Evolutionary conservation across 441 rosid species (phyloP).

Genomic region (Brassica balearica): DNA sequence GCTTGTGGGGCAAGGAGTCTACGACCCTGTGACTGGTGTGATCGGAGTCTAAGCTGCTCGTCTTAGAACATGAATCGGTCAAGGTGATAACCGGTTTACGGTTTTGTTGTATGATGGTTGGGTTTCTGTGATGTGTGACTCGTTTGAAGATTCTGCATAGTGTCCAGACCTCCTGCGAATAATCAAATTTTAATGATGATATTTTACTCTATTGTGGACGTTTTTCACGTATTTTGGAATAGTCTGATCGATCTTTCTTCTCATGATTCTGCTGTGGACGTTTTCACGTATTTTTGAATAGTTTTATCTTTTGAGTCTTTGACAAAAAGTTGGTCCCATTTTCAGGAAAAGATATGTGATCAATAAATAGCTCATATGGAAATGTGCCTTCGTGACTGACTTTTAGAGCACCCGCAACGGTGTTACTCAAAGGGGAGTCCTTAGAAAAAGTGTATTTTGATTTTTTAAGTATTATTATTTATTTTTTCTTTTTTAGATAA

Average conservation of each 20-base stretch:
- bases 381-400: slow-evolving; percentile 23
- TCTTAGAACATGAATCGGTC: slow-evolving; percentile 44
- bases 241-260: background rate
- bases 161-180: slow-evolving; percentile 90
- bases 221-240: background rate
- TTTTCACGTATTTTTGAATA: no score
- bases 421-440: no score
- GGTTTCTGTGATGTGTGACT: slow-evolving; percentile 34
- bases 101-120: slow-evolving; percentile 27
- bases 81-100: slow-evolving; percentile 42
- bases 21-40: slow-evolving; percentile 33
- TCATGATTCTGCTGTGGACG: background rate
- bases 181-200: background rate
- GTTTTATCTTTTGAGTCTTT: background rate
- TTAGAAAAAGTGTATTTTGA: no score
- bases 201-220: background rate
- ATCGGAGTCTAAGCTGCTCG: slow-evolving; percentile 47
- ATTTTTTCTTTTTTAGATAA: no score
- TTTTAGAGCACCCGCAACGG: no score
- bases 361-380: background rate
- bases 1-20: slow-evolving; percentile 29
- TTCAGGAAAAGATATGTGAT: slow-evolving; percentile 12
- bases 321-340: slow-evolving; percentile 13
- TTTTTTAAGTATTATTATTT: no score
- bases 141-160: slow-evolving; percentile 83